A percentile compares a stretch with the other conserved stretches of the same genome.
Evolutionary conservation across 2,329 filamentous ascomycete genomes (phyloP).

Genomic region (Akanthomyces dipterigenus): DNA sequence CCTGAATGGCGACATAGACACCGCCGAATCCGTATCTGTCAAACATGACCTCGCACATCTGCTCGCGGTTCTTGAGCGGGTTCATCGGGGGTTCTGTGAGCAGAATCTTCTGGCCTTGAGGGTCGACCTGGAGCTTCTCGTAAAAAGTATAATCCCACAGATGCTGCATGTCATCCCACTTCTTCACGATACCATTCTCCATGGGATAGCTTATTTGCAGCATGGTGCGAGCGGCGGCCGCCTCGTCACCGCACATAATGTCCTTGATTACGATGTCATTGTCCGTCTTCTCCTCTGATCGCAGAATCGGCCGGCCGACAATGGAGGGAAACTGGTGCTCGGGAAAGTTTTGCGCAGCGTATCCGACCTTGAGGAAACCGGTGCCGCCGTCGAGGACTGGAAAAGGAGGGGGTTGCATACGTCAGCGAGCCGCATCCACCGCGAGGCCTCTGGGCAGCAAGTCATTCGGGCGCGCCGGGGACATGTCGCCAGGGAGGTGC

Average conservation of each 20-base stretch:
- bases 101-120: slow-evolving; percentile 89
- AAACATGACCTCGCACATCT: slow-evolving; percentile 99
- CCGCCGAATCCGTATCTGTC: slow-evolving; percentile 94
- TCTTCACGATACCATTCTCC: slow-evolving; percentile 99
- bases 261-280: slow-evolving; percentile 73
- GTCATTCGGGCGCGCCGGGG: slow-evolving; percentile 6
- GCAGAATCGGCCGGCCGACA: slow-evolving; percentile 93
- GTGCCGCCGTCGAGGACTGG: slow-evolving; percentile 95
- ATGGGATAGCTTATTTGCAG: slow-evolving; percentile 98
- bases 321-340: slow-evolving; percentile 98
- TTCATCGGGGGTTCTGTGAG: slow-evolving; percentile 98
- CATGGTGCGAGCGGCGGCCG: slow-evolving; percentile 91
- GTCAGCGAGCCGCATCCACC: slow-evolving; percentile 18
- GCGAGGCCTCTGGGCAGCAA: slow-evolving; percentile 14
- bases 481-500: slow-evolving; percentile 9
- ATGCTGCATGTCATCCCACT: slow-evolving; percentile 99
- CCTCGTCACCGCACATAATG: slow-evolving; percentile 99
- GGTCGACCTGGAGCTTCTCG: slow-evolving; percentile 93
- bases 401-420: slow-evolving; percentile 30
- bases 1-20: slow-evolving; percentile 97
- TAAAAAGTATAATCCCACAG: slow-evolving; percentile 98
- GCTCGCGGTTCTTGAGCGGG: slow-evolving; percentile 89
- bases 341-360: slow-evolving; percentile 98
- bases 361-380: slow-evolving; percentile 98
- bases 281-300: slow-evolving; percentile 76